Evolutionary conservation across 495 filamentous ascomycete genomes (phyloP).

Genomic region (Penicillium steckii): DNA sequence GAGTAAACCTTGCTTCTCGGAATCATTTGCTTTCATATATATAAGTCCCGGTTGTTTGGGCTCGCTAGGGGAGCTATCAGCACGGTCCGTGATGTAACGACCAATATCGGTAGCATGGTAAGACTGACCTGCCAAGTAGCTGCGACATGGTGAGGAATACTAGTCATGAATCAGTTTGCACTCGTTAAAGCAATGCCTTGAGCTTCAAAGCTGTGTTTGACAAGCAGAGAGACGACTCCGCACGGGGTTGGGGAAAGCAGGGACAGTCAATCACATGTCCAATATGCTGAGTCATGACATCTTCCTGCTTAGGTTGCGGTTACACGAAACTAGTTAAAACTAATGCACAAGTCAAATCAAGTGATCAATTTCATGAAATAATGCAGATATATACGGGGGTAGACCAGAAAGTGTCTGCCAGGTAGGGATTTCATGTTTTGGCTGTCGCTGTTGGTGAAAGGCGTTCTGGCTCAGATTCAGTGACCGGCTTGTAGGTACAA

Average conservation of each 20-base stretch:
- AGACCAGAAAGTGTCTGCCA: too few species aligned
- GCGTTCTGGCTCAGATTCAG: too few species aligned
- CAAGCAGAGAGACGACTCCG: neutral
- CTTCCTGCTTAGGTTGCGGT: neutral
- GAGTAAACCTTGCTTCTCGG: slow-evolving; percentile 2
- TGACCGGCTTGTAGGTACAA: too few species aligned
- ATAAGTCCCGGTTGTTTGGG: slow-evolving; percentile 3
- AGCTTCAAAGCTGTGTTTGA: neutral
- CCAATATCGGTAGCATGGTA: neutral
- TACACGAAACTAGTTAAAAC: neutral
- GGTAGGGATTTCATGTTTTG: too few species aligned
- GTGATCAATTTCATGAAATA: neutral
- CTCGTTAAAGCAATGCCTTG: neutral
- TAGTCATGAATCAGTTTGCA: neutral
- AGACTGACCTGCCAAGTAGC: slow-evolving; percentile 3
- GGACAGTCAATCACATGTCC: neutral
- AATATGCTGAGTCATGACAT: neutral
- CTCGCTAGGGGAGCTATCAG: slow-evolving; percentile 11
- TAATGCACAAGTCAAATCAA: neutral
- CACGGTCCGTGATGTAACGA: neutral
- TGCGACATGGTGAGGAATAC: neutral
- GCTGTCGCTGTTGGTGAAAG: too few species aligned
- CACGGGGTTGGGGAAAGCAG: neutral
- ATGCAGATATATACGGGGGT: too few species aligned
- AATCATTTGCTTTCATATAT: neutral